Evolutionary conservation across 805 yeast genomes (phyloP), one percentile per base, ranked within the genome.

Genomic region (Yarrowia sp.): DNA sequence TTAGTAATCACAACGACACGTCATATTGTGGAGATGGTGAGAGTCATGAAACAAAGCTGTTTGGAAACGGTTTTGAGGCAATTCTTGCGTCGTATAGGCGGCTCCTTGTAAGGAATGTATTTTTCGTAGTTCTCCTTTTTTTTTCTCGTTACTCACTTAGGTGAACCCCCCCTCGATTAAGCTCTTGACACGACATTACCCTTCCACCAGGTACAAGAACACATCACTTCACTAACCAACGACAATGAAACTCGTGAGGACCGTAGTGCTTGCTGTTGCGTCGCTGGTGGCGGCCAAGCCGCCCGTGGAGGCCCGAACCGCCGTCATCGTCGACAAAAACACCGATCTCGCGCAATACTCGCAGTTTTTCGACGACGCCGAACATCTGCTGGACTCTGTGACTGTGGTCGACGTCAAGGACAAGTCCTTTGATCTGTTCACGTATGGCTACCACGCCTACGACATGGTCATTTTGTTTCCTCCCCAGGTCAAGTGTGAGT

Each of bases 391-490:
- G 6, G 50, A 58, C 17, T 5, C 30, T 9, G 70, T 70, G 30
- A 75, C 71, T 0, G 68, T 76, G 19, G 70, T 74, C 42, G 74
- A 76, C 30, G 74, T 76, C 43, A 74, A 71, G 65, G 77, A 73
- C 42, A 76, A 71, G 66, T 74, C 71, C 20, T 74, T 76, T 33
- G 69, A 73, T 34, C 74, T 86, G 67, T 74, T 80, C 69, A 74
- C 74, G 47, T 81, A 79, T 64, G 87, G 84, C 46, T 78, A 76
- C 39, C 81, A 83, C 69, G 60, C 76, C 13, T 87, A 81, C 72
- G 87, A 87, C 71, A 86, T 87, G 72, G 70, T 89, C 66, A 74
- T 90, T 34, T 68, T 90, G 19, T 80, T 88, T 58, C 92, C 94
- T 15, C 78, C 85, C 1, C 55, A 46, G 38, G 53, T 47, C 14